These are phyloP conservation scores for Yamadazyma friedrichii DNA, from an alignment of 1,139 yeast species.

Conservation along the genomic window DNA sequence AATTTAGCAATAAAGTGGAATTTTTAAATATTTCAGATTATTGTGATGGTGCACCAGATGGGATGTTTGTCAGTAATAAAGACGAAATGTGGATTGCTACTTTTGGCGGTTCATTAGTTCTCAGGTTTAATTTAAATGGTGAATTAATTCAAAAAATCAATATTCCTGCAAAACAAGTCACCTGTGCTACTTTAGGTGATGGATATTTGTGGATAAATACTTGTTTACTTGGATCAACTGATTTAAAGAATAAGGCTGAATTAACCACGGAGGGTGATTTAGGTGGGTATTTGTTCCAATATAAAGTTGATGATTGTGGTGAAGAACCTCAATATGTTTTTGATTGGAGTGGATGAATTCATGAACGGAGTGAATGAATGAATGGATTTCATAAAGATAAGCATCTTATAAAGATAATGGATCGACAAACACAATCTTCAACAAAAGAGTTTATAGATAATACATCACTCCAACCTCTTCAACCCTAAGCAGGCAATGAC, in stretches of 20 bases:
- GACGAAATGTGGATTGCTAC: constrained; percentile 71
- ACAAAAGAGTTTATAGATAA: too few relatives aligned
- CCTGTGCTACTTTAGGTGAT: constrained; percentile 71
- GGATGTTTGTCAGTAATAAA: constrained; percentile 60
- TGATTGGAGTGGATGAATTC: neutral
- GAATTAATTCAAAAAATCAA: constrained; percentile 48
- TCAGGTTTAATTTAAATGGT: constrained; percentile 53
- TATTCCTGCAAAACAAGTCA: constrained; percentile 62
- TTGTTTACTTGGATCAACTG: constrained; percentile 51
- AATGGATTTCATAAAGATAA: too few relatives aligned
- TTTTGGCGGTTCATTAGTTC: constrained; percentile 59
- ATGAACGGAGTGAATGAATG: too few relatives aligned
- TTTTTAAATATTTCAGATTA: constrained; percentile 41
- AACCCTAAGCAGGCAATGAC: too few relatives aligned
- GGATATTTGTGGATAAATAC: constrained; percentile 69
- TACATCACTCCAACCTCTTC: too few relatives aligned
- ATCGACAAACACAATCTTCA: too few relatives aligned
- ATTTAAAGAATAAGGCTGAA: constrained; percentile 30
- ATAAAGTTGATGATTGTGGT: constrained; percentile 21
- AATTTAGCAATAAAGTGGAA: constrained; percentile 40
- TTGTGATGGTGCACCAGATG: constrained; percentile 74
- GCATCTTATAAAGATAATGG: too few relatives aligned
- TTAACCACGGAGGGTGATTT: constrained; percentile 44
- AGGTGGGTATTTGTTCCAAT: constrained; percentile 47
- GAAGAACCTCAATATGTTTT: constrained; percentile 26